Conservation (phyloP, 305 asterid genomes). For the Fraxinus floribunda region DNA sequence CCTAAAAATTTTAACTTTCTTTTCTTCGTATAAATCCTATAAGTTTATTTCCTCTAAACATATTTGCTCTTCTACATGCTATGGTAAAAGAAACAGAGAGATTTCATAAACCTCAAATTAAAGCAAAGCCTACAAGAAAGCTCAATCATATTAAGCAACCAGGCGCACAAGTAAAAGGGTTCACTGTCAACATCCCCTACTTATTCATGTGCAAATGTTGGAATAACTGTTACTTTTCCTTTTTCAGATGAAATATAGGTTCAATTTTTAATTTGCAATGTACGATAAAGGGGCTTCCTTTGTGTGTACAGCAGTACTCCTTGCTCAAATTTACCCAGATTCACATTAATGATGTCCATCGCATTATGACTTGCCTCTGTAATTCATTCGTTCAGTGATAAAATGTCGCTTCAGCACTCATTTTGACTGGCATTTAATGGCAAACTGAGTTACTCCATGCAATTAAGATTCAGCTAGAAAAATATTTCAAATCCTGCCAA, state of each 20-base stretch:
- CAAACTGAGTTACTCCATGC: background rate
- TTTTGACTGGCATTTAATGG: background rate
- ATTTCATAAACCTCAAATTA: background rate
- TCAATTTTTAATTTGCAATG: background rate
- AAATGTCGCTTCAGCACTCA: background rate
- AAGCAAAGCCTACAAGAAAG: background rate
- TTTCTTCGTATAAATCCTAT: background rate
- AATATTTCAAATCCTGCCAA: background rate
- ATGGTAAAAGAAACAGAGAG: background rate
- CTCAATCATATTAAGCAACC: background rate
- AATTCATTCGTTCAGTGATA: background rate
- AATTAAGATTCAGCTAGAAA: slow-evolving; percentile 1
- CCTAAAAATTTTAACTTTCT: background rate
- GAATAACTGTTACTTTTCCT: background rate
- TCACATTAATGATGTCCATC: background rate
- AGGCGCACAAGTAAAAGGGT: slow-evolving; percentile 1
- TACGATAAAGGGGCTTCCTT: background rate
- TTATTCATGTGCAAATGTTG: background rate
- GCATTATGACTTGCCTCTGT: background rate
- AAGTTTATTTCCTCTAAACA: background rate
- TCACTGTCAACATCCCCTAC: background rate
- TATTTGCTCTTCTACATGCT: background rate
- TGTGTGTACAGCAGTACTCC: background rate
- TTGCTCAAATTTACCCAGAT: background rate
- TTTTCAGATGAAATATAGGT: slow-evolving; percentile 12